Evolutionary conservation across 192 early-diverging fungal genomes (phyloP), one percentile per base, ranked within the genome.

Genomic region (Backusella luteola): DNA sequence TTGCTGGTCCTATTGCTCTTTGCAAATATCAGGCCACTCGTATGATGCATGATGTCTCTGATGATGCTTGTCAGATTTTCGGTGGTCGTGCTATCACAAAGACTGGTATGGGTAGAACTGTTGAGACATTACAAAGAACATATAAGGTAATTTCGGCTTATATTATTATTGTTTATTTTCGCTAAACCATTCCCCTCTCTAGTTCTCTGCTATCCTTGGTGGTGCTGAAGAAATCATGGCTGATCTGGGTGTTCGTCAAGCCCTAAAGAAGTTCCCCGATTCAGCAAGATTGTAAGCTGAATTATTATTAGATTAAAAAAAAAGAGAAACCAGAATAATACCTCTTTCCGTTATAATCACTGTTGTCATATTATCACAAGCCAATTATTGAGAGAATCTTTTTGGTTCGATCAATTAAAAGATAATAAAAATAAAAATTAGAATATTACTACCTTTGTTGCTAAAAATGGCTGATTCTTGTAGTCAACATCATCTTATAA

Each of bases 11-110:
- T 36, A 83, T 93, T 78, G 91, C 87, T 14, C 80, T 93, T 34
- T 79, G 86, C 69, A 93, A 91, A 77, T 87, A 79, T 35, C 80
- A 84, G 36, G 71, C 69, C 77, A 93, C 92, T 34, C 79, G 92
- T 39, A 81, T 90, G 69, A 82, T 86, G 5, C 84, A 88, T 56
- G 32, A 85, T 56, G 89, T 93, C 7, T 81, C 87, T 11, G 92
- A 93, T 49, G 85, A 92, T 56, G 86, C 91, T 19, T 86, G 86
- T 19, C 92, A 93, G 83, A 92, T 93, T 81, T 92, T 93, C 82
- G 92, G 92, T 69, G 90, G 90, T n/a, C 83, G 92, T 32, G 92
- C 82, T 36, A 86, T 92, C 73, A 92, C 91, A 12, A 85, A 87
- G 46, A 89, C 89, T 59, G 92, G 92, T 56, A 93, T 93, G 92